These are phyloP conservation scores for Corymbia citriodora DNA, from an alignment of 441 rosid species.

Conservation along the genomic window DNA sequence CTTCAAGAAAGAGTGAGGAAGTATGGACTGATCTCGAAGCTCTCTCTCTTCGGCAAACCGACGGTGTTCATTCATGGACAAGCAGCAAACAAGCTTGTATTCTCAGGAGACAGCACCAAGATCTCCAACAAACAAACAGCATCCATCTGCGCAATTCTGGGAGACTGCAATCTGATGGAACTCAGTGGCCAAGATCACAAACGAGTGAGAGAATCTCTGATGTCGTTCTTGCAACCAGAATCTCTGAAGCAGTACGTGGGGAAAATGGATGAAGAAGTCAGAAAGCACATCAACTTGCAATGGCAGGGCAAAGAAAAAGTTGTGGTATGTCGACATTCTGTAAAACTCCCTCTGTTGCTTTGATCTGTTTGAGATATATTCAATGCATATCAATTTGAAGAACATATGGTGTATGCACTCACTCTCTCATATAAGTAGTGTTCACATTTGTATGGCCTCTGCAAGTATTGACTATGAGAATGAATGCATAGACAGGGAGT, in stretches of 20 bases:
- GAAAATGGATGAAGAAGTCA: conserved; percentile 22
- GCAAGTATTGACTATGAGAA: neutral
- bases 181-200: conserved; percentile 32
- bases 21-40: conserved; percentile 30
- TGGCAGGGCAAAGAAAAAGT: conserved; percentile 26
- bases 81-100: conserved; percentile 35
- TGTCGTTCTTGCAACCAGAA: conserved; percentile 37
- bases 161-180: conserved; percentile 18
- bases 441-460: neutral
- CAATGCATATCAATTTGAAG: neutral
- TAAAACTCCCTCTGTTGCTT: neutral
- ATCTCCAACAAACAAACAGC: conserved; percentile 16
- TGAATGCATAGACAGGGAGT: neutral
- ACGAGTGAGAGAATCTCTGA: conserved; percentile 27
- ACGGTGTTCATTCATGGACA: conserved; percentile 29
- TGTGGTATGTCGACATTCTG: neutral
- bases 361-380: neutral
- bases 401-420: neutral
- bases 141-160: conserved; percentile 13
- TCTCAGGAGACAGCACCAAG: conserved; percentile 3
- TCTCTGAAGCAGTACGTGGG: conserved; percentile 21
- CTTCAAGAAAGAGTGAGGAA: conserved; percentile 15
- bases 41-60: conserved; percentile 21
- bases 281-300: conserved; percentile 10
- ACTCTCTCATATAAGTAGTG: neutral